Base-by-base conservation (phyloP, 2,329 filamentous ascomycete species). In the Pseudocercospora eumusae region DNA sequence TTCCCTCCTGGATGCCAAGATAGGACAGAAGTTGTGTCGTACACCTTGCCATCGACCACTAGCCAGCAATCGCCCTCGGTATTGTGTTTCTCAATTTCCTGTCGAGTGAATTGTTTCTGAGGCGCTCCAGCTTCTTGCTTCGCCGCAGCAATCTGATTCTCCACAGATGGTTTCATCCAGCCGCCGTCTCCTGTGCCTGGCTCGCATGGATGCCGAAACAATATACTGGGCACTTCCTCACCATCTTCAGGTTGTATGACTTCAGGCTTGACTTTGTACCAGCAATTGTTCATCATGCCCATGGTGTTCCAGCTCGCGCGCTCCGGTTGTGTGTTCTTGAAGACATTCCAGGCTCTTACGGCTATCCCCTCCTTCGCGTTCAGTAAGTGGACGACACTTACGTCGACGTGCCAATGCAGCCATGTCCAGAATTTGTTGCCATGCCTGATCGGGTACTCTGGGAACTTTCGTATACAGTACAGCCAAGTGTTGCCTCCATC, bases 281-380 rank as follows among this genome's bases (percentile, higher is more conserved):
- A 81, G 63, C 77, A 78, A 49, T 83, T 84, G 69, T 84, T 84
- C 81, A 84, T 83, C 80, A 83, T 83, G 10, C 79, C 81, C 77
- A 80, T 76, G 0, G 81, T 74, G 61, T 83, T 83, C 81, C 81
- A 84, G 4, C 70, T 72, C 3, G 76, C 75, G 20, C 75, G 70
- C 61, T 76, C 68, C 0, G 82, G 81, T 63, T 84, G 81, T 1
- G 80, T 82, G 63, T 82, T 82, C 63, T 82, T 83, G 70, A 79
- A 79, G 0, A 79, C 80, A 59, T 83, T 79, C 69, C 79, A 81
- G 62, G 78, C 80, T 18, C 81, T 76, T 4, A 82, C 81, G 0
- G 69, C 74, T 54, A 84, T 79, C 54, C 74, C 76, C 4, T 45
- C 42, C 33, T 76, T 71, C 0, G 80, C 76, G 18, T 73, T 72